Evolutionary conservation across 805 yeast genomes (phyloP).

Genomic region (Kuraishia capsulata): DNA sequence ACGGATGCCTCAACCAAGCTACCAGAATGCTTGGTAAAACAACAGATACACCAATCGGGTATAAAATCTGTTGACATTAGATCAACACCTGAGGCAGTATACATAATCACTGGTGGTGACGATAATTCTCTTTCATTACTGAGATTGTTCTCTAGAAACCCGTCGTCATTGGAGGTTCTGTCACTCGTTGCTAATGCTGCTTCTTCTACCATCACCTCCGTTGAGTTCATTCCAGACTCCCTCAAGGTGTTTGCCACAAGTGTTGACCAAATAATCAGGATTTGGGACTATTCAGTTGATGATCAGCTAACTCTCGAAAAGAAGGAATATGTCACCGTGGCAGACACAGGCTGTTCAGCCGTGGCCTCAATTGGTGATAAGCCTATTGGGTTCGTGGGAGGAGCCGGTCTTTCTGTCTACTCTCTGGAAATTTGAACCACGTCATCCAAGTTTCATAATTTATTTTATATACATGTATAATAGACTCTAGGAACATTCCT

Average conservation of each 20-base stretch:
- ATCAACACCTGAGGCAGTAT: slow-evolving; percentile 6
- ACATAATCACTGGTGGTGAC: slow-evolving; percentile 80
- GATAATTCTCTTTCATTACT: slow-evolving; percentile 63
- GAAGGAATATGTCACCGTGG: slow-evolving; percentile 64
- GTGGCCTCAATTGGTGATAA: slow-evolving; percentile 19
- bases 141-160: slow-evolving; percentile 23
- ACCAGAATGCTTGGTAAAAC: slow-evolving; percentile 25
- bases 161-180: slow-evolving; percentile 15
- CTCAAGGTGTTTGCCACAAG: slow-evolving; percentile 50
- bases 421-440: too few species aligned
- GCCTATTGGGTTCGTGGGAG: slow-evolving; percentile 47
- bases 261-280: slow-evolving; percentile 71
- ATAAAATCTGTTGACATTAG: slow-evolving; percentile 48
- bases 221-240: slow-evolving; percentile 24
- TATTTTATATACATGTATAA: slow-evolving; percentile 1
- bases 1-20: slow-evolving; percentile 5
- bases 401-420: slow-evolving; percentile 68
- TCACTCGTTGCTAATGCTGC: slow-evolving; percentile 54
- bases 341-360: slow-evolving; percentile 80
- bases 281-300: slow-evolving; percentile 59
- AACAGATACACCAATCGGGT: slow-evolving; percentile 77
- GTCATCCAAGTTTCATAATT: not conserved
- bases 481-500: too few species aligned
- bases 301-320: slow-evolving; percentile 20
- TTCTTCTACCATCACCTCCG: slow-evolving; percentile 75